Evolutionary conservation across 805 yeast species (phyloP), one percentile per base, ranked within the genome.

Genomic region (Lachancea sp.): DNA sequence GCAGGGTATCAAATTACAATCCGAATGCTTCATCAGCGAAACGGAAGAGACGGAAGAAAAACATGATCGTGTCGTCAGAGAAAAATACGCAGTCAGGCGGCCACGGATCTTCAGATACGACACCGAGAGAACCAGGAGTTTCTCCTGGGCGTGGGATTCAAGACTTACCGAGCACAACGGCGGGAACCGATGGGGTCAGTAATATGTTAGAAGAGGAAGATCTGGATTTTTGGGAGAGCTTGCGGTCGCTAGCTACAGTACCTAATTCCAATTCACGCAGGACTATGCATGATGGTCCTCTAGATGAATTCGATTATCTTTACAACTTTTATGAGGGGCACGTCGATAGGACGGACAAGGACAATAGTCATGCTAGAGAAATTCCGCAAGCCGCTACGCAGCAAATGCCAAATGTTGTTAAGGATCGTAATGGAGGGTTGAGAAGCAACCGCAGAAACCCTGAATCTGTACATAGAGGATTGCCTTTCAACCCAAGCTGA

Each of bases 151-250:
- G 5, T 9, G 41, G 37, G 8, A 20, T 29, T 15, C 29, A 36
- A 11, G 22, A 18, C 6, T 36, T 38, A 24, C 30, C 29, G 9
- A 32, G 25, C 15, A 12, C 45, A 23, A 11, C 31, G 24, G 21
- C 29, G 20, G 23, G 40, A 19, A 22, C 46, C 29, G 36, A 38
- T 25, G 28, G 43, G 11, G 36, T 34, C 9, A 34, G 43, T 17
- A 70, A 26, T 80, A 18, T 26, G 13, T 33, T 29, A 9, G 59
- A 70, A 4, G 85, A 78, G 29, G 86, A 77, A 43, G 86, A 75
- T 17, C 49, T 74, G 24, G 87, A 80, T 55, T 81, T 80, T 54
- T 80, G 85, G 83, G 88, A 80, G 46, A 75, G 78, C 2, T 69
- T 81, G 72, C 67, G 81, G 36, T 69, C 77, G 13, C 54, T 80